A percentile compares a stretch with the other conserved stretches of the same genome.
Conservation (phyloP, 768 basidiomycete genomes). For the Agrocybe pediades region DNA sequence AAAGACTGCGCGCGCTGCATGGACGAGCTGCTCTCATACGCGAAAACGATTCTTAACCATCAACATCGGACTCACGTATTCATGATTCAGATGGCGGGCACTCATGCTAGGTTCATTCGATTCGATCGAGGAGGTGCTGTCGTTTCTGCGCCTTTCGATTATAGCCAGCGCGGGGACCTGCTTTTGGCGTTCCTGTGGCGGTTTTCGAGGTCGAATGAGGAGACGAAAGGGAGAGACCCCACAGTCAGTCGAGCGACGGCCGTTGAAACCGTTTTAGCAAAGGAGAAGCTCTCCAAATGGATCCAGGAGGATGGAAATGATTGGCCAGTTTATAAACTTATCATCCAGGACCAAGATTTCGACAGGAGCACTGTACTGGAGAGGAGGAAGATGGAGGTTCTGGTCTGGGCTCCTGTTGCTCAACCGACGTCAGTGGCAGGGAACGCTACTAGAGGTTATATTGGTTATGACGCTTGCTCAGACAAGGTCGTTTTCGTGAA, state of each 20-base stretch:
- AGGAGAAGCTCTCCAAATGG: slow-evolving; percentile 5
- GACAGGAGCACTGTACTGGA: too few species aligned
- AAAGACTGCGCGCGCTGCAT: slow-evolving; percentile 3
- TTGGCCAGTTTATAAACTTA: not conserved
- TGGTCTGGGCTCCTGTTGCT: slow-evolving; percentile 13
- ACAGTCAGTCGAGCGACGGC: slow-evolving; percentile 19
- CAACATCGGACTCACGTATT: slow-evolving; percentile 31
- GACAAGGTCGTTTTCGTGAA: slow-evolving; percentile 28
- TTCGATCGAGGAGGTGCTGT: slow-evolving; percentile 34
- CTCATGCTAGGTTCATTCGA: slow-evolving; percentile 27
- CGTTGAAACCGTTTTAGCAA: slow-evolving; percentile 8
- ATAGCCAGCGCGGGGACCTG: slow-evolving; percentile 10
- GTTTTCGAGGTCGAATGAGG: slow-evolving; percentile 16
- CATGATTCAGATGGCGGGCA: slow-evolving; percentile 25
- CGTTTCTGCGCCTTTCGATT: slow-evolving; percentile 28
- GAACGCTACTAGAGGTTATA: slow-evolving; percentile 23
- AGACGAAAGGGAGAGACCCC: slow-evolving; percentile 27
- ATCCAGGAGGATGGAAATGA: too few species aligned
- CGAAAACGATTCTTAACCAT: slow-evolving; percentile 18
- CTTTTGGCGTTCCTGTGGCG: slow-evolving; percentile 32
- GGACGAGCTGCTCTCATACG: slow-evolving; percentile 25
- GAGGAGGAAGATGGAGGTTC: not conserved
- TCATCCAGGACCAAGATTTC: too few species aligned
- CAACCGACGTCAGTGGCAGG: slow-evolving; percentile 20
- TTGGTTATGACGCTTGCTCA: slow-evolving; percentile 12